These are phyloP conservation scores for Seminavis robusta DNA, from an alignment of 108 stramenopile genomes.

Conservation along the genomic window DNA sequence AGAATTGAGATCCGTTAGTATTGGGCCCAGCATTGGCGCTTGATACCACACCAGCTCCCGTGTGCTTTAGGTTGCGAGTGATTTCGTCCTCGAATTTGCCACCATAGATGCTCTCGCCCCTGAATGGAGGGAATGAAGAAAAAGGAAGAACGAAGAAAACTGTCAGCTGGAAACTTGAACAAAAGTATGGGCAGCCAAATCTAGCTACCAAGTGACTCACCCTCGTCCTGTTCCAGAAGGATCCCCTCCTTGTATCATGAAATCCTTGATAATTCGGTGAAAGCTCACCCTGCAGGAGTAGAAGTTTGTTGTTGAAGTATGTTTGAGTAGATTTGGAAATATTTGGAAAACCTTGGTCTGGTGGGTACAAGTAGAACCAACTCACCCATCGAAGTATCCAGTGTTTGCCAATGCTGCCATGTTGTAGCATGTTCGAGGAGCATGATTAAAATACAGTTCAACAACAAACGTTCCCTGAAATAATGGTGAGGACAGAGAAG, in stretches of 20 bases:
- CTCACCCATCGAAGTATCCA: slow-evolving; percentile 86
- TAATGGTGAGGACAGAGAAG: no score
- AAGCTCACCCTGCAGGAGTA: slow-evolving; percentile 75
- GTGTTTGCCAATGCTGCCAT: slow-evolving; percentile 80
- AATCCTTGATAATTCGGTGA: slow-evolving; percentile 93
- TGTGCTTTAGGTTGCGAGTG: slow-evolving; percentile 77
- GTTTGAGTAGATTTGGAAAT: no score
- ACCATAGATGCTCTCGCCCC: slow-evolving; percentile 82
- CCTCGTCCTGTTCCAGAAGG: slow-evolving; percentile 91
- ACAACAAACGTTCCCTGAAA: slow-evolving; percentile 72
- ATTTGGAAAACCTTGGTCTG: neutral
- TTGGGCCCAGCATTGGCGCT: slow-evolving; percentile 97
- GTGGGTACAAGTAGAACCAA: neutral
- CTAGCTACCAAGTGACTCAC: slow-evolving; percentile 28
- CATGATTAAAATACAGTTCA: slow-evolving; percentile 78
- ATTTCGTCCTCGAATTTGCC: slow-evolving; percentile 94
- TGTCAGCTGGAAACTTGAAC: neutral
- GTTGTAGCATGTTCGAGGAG: slow-evolving; percentile 81
- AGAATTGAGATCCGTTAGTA: slow-evolving; percentile 95
- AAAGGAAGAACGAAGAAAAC: neutral
- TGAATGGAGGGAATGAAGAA: neutral
- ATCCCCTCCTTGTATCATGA: slow-evolving; percentile 97
- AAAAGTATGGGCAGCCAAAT: neutral
- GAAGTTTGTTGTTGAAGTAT: neutral
- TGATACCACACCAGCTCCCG: slow-evolving; percentile 80